These are phyloP conservation scores for Periglandula ipomoeae DNA, from an alignment of 2,329 filamentous ascomycete species.

Conservation along the genomic window DNA sequence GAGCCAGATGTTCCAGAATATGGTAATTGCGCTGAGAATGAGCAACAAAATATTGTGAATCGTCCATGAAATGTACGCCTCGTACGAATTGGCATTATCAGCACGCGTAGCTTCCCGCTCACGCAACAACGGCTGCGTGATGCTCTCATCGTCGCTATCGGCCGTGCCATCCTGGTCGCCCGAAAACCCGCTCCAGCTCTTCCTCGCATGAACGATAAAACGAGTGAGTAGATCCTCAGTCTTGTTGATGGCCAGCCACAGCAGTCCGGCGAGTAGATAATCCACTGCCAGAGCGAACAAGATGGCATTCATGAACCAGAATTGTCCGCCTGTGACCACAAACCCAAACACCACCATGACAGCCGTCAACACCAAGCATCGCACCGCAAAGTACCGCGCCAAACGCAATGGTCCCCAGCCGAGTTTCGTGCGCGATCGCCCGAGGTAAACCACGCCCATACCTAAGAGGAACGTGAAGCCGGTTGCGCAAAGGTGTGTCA, in stretches of 20 bases:
- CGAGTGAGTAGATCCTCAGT: conserved; percentile 25
- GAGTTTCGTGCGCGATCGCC: conserved; percentile 28
- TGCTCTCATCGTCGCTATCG: conserved; percentile 12
- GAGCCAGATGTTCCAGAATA: conserved; percentile 39
- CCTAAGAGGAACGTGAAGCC: conserved; percentile 38
- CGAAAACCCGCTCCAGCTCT: conserved; percentile 5
- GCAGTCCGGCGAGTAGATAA: conserved; percentile 32
- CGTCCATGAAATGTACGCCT: conserved; percentile 27
- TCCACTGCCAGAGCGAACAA: conserved; percentile 35
- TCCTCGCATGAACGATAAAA: conserved; percentile 13
- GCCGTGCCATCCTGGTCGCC: conserved; percentile 8
- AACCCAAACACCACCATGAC: conserved; percentile 24
- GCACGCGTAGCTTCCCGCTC: conserved; percentile 1
- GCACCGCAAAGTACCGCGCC: conserved; percentile 28
- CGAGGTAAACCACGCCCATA: conserved; percentile 35
- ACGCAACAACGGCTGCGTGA: conserved; percentile 22
- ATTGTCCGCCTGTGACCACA: conserved; percentile 20
- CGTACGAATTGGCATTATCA: neutral
- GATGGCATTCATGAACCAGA: conserved; percentile 35
- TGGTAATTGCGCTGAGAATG: conserved; percentile 25
- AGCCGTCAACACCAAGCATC: conserved; percentile 26
- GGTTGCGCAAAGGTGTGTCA: conserved; percentile 36
- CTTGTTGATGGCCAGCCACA: conserved; percentile 28
- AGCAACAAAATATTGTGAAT: conserved; percentile 29
- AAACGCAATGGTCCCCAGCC: conserved; percentile 29